Base-by-base conservation (phyloP, 2,329 filamentous ascomycete species). In the Cytospora piceae region DNA sequence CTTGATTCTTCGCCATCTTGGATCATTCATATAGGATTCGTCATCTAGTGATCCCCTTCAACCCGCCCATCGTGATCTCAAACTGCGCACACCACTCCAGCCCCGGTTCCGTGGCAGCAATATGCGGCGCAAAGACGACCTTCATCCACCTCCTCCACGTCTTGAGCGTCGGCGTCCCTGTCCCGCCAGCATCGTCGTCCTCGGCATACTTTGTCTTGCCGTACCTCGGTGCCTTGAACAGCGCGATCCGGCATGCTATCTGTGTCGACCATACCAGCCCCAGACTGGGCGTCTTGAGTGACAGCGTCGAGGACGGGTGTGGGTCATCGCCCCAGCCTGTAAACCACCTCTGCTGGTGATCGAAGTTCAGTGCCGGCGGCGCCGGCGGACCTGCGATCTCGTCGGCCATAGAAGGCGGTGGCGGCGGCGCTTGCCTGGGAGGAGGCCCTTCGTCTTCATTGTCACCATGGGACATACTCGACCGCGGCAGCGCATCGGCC, bases 301-400 rank as follows among this genome's bases (percentile, higher is more conserved):
- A 77, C 58, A 80, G 75, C 15, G 78, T 73, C 24, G 79, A 76
- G 31, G 77, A 72, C 20, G 83, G 79, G 7, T n/a, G 31, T 3
- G 66, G 66, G 64, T 88, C 83, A 75, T 96, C 92, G 27, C 94
- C 93, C 94, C 95, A 97, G 69, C 95, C 94, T 4, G 94, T 96
- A 78, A 97, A 96, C 87, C 94, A 97, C 53, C 91, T 86, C 76
- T 97, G 93, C 77, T 98, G 94, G 77, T 97, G 91, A 71, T 96
- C 90, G 11, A 97, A 85, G 37, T 87, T 85, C 46, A 97, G 82
- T 0, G 89, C 86, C 15, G 83, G 77, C 52, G 67, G 69, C 14
- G 62, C 68, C 15, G 51, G 66, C 15, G 58, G 34, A 9, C 34
- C 22, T 4, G 20, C n/a, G 14, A 63, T 37, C 3, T 63, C 53